Base-by-base conservation (phyloP, 768 basidiomycete genomes). In the Sporobolomyces pararoseus region DNA sequence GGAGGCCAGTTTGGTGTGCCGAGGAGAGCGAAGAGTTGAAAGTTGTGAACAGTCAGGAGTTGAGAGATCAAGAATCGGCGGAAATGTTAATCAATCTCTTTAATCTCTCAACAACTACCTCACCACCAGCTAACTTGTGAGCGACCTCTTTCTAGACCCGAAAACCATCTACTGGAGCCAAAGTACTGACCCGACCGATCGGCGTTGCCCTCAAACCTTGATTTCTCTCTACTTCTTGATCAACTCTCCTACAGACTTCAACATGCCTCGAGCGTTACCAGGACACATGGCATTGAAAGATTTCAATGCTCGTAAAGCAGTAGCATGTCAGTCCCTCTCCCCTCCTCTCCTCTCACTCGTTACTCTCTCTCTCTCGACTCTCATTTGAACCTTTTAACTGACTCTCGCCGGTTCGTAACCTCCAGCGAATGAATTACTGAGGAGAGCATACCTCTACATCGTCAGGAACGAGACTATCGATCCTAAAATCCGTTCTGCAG, bases 381-480 rank as follows among this genome's bases (percentile, higher is more conserved):
- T 63, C 49, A 47, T 9, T 4, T 34, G 12, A 29, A 27, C 27
- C 17, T 27, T 14, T 19, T n/a, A n/a, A n/a, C 42, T 47, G 44
- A 34, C 35, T 10, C 32, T n/a, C 37, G 3, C 62, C 27, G 17
- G 17, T 17, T 42, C 39, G 32, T 21, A 7, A 3, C n/a, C n/a
- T n/a, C 4, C 82, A 67, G 84, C 84, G 52, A 87, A 87, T 78
- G 95, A 98, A 79, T 83, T 95, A 54, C 82, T 87, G 34, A 87
- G 94, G 25, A 84, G 91, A 52, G 94, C 95, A 0, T 94, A 95
- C 80, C 86, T 97, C 58, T 92, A 87, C 80, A 89, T 97, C 74
- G 92, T 94, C 29, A 86, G 95, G 68, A 97, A 98, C 81, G 87
- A 90, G 78, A 85, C 88, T 2, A 81, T 97, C n/a, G 87, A 92